Evolutionary conservation across 1,139 yeast genomes (phyloP).

Genomic region (Yamadazyma blattariae): DNA sequence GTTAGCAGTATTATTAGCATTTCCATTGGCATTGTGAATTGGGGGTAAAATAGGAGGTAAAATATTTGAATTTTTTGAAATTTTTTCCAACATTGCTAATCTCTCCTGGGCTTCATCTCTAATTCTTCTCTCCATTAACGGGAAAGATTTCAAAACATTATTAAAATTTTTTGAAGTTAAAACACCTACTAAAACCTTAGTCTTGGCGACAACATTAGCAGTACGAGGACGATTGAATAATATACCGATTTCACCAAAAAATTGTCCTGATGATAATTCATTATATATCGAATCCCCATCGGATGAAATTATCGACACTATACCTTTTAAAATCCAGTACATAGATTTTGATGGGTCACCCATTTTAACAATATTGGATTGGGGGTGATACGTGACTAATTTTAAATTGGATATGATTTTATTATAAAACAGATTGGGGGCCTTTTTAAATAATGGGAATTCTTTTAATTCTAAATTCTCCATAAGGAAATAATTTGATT

Average conservation of each 20-base stretch:
- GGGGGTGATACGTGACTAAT: conserved; percentile 61
- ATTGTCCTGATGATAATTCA: conserved; percentile 64
- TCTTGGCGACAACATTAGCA: conserved; percentile 73
- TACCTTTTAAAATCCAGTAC: conserved; percentile 78
- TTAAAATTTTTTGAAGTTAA: conserved; percentile 63
- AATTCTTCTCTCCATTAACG: conserved; percentile 62
- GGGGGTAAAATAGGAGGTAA: conserved; percentile 6
- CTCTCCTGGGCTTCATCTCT: conserved; percentile 80
- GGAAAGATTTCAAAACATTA: conserved; percentile 58
- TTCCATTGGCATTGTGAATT: background rate
- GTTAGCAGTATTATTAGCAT: background rate
- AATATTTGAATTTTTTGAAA: conserved; percentile 28
- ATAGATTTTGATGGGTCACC: conserved; percentile 77
- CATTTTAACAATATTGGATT: conserved; percentile 62
- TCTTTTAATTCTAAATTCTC: conserved; percentile 34
- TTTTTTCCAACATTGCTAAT: conserved; percentile 64
- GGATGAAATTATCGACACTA: conserved; percentile 68
- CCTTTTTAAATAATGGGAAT: conserved; percentile 62
- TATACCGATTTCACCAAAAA: conserved; percentile 79
- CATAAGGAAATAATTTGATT: conserved; percentile 43
- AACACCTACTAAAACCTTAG: conserved; percentile 64
- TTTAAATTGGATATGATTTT: conserved; percentile 58
- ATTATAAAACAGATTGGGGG: conserved; percentile 61
- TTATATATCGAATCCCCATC: conserved; percentile 77
- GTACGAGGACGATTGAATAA: conserved; percentile 73